Percentiles rank a stretch among this genome's conserved stretches.
Conservation (phyloP, 1,139 yeast species). For the Yueomyces sp. region DNA sequence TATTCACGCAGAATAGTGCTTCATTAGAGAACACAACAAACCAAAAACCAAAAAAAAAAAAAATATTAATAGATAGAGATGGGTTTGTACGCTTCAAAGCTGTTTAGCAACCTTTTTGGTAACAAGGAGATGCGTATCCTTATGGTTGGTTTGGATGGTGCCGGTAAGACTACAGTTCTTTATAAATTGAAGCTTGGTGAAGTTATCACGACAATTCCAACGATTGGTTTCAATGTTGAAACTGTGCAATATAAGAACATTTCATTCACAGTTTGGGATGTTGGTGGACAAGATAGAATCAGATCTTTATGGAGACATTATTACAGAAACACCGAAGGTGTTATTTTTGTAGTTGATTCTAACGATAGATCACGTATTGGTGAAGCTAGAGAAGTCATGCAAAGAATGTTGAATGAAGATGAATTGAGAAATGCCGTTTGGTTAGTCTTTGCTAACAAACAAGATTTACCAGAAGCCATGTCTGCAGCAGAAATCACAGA, state of each 20-base stretch:
- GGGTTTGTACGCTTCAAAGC: constrained; percentile 86
- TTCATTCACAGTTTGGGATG: constrained; percentile 93
- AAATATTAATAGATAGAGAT: constrained; percentile 23
- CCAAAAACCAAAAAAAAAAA: background rate
- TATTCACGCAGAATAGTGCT: too few relatives aligned
- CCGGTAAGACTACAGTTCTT: constrained; percentile 85
- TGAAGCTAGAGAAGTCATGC: constrained; percentile 89
- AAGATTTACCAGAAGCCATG: constrained; percentile 88
- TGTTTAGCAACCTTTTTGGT: constrained; percentile 77
- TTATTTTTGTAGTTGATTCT: constrained; percentile 84
- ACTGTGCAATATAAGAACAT: constrained; percentile 91
- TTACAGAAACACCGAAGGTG: constrained; percentile 90
- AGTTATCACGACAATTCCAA: constrained; percentile 87
- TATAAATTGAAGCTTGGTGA: constrained; percentile 86
- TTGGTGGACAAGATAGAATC: constrained; percentile 95
- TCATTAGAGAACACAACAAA: too few relatives aligned
- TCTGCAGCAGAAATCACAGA: constrained; percentile 83
- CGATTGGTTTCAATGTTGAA: constrained; percentile 90
- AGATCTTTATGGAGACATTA: constrained; percentile 95
- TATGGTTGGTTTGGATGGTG: constrained; percentile 91
- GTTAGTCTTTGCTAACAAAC: constrained; percentile 85
- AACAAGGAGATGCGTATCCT: constrained; percentile 81
- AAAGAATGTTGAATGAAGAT: constrained; percentile 89
- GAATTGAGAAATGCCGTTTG: constrained; percentile 85
- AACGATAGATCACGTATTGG: constrained; percentile 90